A percentile compares a stretch with the other conserved stretches of the same genome.
phyloP scores from a whole-genome alignment of 73 alveolate species.

The Durusdinium trenchii region DNA sequence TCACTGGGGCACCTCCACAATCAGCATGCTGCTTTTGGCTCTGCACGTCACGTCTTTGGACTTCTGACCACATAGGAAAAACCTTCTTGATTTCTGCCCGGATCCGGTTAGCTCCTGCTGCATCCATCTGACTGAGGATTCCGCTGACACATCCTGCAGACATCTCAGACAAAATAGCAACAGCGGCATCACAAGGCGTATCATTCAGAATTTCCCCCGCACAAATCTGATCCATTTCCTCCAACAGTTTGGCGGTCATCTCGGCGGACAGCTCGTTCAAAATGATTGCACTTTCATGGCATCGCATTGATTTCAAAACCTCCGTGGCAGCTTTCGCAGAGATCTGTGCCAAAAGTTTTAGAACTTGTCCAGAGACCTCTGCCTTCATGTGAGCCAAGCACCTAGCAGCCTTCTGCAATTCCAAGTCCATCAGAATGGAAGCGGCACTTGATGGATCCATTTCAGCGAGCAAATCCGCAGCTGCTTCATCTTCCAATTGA shows the following conservation, averaged over 20 bases:
- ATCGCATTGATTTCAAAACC: neutral
- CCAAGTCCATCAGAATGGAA: neutral
- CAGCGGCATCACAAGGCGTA: neutral
- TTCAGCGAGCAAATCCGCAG: constrained; percentile 5
- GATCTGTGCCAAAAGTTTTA: neutral
- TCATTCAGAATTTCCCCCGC: neutral
- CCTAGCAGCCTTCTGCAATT: constrained; percentile 1
- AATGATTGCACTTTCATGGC: constrained; percentile 29
- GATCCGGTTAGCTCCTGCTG: neutral
- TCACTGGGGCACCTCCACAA: neutral
- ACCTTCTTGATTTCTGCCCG: neutral
- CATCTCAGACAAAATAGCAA: neutral
- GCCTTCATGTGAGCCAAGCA: constrained; percentile 45
- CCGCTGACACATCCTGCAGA: neutral
- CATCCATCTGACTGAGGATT: neutral
- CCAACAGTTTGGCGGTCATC: neutral
- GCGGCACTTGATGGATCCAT: constrained; percentile 11
- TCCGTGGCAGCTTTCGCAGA: neutral
- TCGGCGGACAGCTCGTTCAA: constrained; percentile 15
- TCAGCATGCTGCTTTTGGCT: neutral
- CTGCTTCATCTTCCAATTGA: constrained; percentile 6
- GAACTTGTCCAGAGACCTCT: neutral
- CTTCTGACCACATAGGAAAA: neutral
- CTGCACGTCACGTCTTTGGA: neutral
- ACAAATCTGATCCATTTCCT: neutral